These are phyloP conservation scores for Fragaria nilgerrensis DNA, from an alignment of 306 rosid species.

Conservation along the genomic window DNA sequence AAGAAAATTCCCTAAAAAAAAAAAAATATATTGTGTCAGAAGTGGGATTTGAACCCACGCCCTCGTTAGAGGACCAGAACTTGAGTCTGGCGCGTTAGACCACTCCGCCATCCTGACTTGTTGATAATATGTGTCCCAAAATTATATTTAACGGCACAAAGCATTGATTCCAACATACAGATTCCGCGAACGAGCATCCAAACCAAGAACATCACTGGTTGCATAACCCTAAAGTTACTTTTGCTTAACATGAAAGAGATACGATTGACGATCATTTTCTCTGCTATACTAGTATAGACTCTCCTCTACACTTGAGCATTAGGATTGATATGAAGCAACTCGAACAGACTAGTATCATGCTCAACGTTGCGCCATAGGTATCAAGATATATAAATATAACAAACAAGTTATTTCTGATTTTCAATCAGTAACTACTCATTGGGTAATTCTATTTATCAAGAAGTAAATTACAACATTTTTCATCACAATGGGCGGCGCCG, in stretches of 20 bases:
- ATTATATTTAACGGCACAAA: no score
- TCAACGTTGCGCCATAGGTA: not conserved
- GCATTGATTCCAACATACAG: no score
- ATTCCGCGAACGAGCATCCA: not conserved
- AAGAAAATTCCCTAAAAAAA: not conserved
- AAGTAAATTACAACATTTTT: not conserved
- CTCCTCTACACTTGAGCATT: not conserved
- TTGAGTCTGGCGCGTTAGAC: constrained; percentile 20
- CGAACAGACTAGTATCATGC: not conserved
- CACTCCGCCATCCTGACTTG: constrained; percentile 18
- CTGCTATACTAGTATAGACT: not conserved
- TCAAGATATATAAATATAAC: not conserved
- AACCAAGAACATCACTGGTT: not conserved
- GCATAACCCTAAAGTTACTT: not conserved
- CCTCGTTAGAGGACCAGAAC: constrained; percentile 21
- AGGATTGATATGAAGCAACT: not conserved
- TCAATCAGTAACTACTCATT: not conserved
- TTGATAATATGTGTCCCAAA: not conserved
- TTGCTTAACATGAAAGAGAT: not conserved
- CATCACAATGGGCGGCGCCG: not conserved
- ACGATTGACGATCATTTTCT: not conserved
- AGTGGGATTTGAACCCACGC: constrained; percentile 24
- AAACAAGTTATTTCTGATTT: not conserved
- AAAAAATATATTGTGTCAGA: not conserved
- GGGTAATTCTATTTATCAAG: not conserved